These are phyloP conservation scores for Aegle marmelos DNA, from an alignment of 345 rosid species.

Conservation along the genomic window DNA sequence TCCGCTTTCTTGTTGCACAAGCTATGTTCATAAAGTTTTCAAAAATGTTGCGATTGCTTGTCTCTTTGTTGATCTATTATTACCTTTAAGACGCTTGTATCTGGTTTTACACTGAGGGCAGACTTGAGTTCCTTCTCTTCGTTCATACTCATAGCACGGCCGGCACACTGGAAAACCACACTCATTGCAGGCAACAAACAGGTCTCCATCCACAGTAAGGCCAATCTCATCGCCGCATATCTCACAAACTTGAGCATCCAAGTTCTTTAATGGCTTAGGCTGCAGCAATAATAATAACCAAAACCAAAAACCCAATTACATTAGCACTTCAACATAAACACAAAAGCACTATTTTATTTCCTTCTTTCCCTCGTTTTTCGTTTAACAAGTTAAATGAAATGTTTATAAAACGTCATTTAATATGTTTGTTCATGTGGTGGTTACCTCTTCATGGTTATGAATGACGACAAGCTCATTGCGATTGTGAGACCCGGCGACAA, in stretches of 20 bases:
- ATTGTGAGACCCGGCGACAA: constrained; percentile 97
- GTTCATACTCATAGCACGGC: constrained; percentile 96
- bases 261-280: constrained; percentile 82
- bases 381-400: background rate
- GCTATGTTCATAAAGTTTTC: background rate
- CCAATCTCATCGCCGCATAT: constrained; percentile 89
- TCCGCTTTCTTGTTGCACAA: background rate
- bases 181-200: constrained; percentile 96
- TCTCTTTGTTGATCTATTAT: background rate
- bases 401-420: too few relatives aligned
- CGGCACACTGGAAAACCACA: constrained; percentile 94
- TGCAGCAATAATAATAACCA: constrained; percentile 27
- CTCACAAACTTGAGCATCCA: constrained; percentile 95
- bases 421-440: background rate
- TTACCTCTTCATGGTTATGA: constrained; percentile 95
- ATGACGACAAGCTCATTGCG: constrained; percentile 98
- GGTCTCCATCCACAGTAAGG: constrained; percentile 81
- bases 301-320: background rate
- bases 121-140: constrained; percentile 83
- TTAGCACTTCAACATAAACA: background rate
- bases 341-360: too few relatives aligned
- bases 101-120: constrained; percentile 97
- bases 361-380: too few relatives aligned
- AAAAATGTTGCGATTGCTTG: background rate
- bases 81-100: constrained; percentile 96